Percentiles rank a stretch among this genome's conserved stretches.
phyloP scores from a whole-genome alignment of 2,329 filamentous ascomycete genomes.

The Colletotrichum sp. region DNA sequence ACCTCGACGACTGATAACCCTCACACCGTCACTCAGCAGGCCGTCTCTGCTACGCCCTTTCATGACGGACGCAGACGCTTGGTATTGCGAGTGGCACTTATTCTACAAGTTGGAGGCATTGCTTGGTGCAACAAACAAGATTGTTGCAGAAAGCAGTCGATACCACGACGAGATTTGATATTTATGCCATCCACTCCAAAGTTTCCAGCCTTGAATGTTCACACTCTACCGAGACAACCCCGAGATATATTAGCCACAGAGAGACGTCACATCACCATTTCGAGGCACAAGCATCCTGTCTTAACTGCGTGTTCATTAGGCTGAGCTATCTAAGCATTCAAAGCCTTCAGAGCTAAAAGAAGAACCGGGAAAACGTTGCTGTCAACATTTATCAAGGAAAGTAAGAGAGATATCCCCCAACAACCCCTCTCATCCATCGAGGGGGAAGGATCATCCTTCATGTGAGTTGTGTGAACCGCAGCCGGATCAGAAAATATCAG shows the following conservation, averaged over 20 bases:
- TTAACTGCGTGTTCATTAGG: conserved; percentile 19
- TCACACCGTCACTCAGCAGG: neutral
- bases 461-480: neutral
- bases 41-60: neutral
- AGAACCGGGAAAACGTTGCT: neutral
- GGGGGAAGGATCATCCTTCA: neutral
- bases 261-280: neutral
- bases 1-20: neutral
- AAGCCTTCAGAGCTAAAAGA: conserved; percentile 8
- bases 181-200: neutral
- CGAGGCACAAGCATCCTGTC: neutral
- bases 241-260: neutral
- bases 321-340: conserved; percentile 24
- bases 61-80: neutral
- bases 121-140: rapidly evolving
- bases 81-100: neutral
- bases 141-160: neutral
- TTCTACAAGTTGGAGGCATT: rapidly evolving
- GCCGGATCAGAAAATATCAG: neutral
- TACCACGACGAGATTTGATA: neutral
- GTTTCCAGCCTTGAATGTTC: too few species aligned
- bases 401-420: neutral
- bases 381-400: neutral
- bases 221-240: too few species aligned
- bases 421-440: neutral